These are phyloP conservation scores for Halophytophthora polymorphica DNA, from an alignment of 352 stramenopile species.

Conservation along the genomic window DNA sequence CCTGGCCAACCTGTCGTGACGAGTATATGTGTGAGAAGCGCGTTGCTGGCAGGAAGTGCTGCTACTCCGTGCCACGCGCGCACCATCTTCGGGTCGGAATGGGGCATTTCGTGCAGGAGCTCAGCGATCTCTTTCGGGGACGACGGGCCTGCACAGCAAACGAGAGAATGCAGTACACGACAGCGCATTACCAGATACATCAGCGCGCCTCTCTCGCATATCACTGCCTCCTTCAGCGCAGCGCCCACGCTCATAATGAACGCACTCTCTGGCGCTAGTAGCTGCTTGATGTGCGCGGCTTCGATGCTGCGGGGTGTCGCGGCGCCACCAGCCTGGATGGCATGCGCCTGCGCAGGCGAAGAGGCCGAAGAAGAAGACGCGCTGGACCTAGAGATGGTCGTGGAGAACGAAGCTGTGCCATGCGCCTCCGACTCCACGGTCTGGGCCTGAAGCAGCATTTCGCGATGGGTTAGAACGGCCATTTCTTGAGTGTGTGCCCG, in stretches of 20 bases:
- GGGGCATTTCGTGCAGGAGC: conserved; percentile 61
- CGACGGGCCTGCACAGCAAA: conserved; percentile 27
- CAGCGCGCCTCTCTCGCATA: background rate
- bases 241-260: background rate
- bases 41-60: background rate
- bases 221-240: background rate
- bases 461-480: too few relatives aligned
- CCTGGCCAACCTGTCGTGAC: conserved; percentile 39
- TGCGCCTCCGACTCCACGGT: background rate
- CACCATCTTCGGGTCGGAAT: conserved; percentile 69
- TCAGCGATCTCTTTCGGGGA: conserved; percentile 56
- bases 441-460: background rate
- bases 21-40: background rate
- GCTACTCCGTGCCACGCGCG: background rate
- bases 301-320: conserved; percentile 13
- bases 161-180: background rate
- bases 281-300: conserved; percentile 27
- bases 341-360: conserved; percentile 1
- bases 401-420: background rate
- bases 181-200: background rate
- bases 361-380: conserved; percentile 6
- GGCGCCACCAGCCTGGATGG: background rate
- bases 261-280: conserved; percentile 53
- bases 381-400: conserved; percentile 8
- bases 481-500: too few relatives aligned